Base-by-base conservation (phyloP, 441 rosid species). In the Manihot esculenta region DNA sequence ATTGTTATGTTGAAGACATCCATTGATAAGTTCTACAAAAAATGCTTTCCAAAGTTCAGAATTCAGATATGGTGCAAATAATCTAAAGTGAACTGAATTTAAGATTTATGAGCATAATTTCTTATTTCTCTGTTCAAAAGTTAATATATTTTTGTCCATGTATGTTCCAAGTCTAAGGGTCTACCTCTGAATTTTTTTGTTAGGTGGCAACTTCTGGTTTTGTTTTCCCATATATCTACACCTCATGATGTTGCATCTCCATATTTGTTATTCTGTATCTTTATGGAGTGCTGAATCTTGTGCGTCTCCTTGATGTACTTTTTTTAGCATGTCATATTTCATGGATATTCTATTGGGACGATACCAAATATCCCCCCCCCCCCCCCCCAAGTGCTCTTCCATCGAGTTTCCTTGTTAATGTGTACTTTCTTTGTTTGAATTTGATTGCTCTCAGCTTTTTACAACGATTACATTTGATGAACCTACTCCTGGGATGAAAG, bases 401-500 rank as follows among this genome's bases (percentile, higher is more conserved):
- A 20, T 57, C 27, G 35, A 6, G 33, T 27, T 48, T 49, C 24
- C 41, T 17, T 62, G 51, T 44, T 62, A 21, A 54, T 13, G 17
- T 56, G 9, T 5, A 26, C 55, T 10, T 10, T 51, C 68, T 51
- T 70, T 49, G 62, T 81, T 21, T 60, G 58, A 60, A 15, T 76
- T 35, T 75, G 24, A 73, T 64, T 38, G 69, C 30, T 70, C 21
- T 66, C 86, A 94, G 99, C 88, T 94, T 49, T 69, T 84, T 44
- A 81, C 96, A 64, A 94, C 97, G 48, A 79, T 90, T 7, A 92
- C 94, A 0, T 72, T 92, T 71, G 89, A 92, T 81, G 93, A 94
- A 81, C 87, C 93, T 79, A 86, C 89, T 54, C 99, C 97, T 57
- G 98, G 99, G 53, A 72, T 89, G 81, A 94, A 86, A 85, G 44